Conservation (phyloP, 306 rosid genomes). For the Astragalus glycyphyllos region DNA sequence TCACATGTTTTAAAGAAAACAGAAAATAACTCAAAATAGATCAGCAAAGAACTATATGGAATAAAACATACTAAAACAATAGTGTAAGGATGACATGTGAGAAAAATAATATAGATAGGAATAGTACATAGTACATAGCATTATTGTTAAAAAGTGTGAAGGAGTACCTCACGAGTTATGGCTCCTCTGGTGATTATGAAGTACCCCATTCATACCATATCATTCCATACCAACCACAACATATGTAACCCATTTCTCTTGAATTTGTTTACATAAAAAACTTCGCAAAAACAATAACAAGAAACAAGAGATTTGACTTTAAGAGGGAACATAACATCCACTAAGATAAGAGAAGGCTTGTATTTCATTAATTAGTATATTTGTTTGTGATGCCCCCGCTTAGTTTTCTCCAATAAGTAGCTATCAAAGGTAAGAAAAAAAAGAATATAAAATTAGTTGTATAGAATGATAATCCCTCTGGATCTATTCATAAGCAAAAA, state of each 20-base stretch:
- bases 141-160: constrained; percentile 11
- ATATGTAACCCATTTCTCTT: background rate
- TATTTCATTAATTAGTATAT: constrained; percentile 8
- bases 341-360: constrained; percentile 42
- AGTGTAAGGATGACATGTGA: background rate
- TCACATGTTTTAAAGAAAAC: too few species aligned
- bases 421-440: background rate
- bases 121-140: background rate
- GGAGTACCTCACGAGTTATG: constrained; percentile 12
- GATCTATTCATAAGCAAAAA: too few species aligned
- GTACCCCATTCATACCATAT: constrained; percentile 1
- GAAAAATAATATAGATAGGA: background rate
- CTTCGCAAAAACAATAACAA: constrained; percentile 29
- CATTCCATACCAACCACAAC: constrained; percentile 15
- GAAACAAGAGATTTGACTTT: constrained; percentile 20
- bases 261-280: background rate
- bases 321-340: constrained; percentile 37
- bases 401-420: constrained; percentile 27
- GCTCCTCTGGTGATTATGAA: constrained; percentile 3
- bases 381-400: constrained; percentile 42
- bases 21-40: too few species aligned
- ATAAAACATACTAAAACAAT: too few species aligned
- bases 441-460: too few species aligned
- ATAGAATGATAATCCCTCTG: too few species aligned
- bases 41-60: too few species aligned